Percentiles rank a stretch among this genome's conserved stretches.
Evolutionary conservation across 306 rosid species (phyloP).

Genomic region (Herpetospermum pedunculosum): DNA sequence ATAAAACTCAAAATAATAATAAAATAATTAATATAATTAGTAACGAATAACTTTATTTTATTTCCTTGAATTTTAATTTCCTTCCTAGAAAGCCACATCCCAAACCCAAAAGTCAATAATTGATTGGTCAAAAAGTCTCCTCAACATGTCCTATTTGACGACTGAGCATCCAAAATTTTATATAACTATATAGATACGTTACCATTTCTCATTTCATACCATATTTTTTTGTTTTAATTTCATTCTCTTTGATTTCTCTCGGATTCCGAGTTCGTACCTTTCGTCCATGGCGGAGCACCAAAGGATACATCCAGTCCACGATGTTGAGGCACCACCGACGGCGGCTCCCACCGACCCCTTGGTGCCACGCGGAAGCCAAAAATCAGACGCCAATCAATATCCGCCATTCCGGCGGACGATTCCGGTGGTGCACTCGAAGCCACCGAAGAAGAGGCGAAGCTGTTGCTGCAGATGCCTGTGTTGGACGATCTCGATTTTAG

Average conservation of each 20-base stretch:
- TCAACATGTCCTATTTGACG: not conserved
- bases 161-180: not conserved
- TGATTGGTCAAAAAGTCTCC: not conserved
- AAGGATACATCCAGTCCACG: constrained; percentile 50
- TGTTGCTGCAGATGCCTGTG: constrained; percentile 54
- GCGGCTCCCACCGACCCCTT: constrained; percentile 40
- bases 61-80: not conserved
- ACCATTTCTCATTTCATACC: not conserved
- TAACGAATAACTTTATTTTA: too few relatives aligned
- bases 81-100: not conserved
- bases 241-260: not conserved
- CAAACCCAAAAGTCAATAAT: not conserved
- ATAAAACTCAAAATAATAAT: too few relatives aligned
- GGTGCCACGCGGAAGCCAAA: constrained; percentile 22
- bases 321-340: constrained; percentile 40
- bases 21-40: too few relatives aligned
- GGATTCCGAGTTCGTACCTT: not conserved
- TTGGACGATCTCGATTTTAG: constrained; percentile 26
- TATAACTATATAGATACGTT: not conserved
- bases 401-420: constrained; percentile 24
- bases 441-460: constrained; percentile 56
- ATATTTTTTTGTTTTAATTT: not conserved
- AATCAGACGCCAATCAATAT: constrained; percentile 27
- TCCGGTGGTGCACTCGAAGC: constrained; percentile 35
- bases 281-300: constrained; percentile 51